phyloP scores from a whole-genome alignment of 345 rosid genomes.

The Boechera divaricarpa region DNA sequence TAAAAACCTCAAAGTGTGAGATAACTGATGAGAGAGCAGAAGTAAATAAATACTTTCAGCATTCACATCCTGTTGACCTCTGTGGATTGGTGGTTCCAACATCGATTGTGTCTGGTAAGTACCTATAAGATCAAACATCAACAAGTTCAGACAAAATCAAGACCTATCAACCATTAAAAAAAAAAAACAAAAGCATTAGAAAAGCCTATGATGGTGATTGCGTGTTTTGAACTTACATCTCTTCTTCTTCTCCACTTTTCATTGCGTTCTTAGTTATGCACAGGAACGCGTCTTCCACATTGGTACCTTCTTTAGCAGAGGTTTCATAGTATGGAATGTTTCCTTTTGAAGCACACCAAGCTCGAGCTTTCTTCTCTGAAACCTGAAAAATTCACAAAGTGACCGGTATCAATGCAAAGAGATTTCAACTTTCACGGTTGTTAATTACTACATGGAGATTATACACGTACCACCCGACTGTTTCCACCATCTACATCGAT shows the following conservation, averaged over 20 bases:
- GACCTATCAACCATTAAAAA: neutral
- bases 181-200: neutral
- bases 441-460: conserved; percentile 13
- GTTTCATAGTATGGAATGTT: conserved; percentile 94
- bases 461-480: conserved; percentile 75
- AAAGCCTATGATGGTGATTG: neutral
- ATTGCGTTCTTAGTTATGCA: conserved; percentile 90
- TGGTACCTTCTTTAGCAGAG: conserved; percentile 91
- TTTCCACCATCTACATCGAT: conserved; percentile 87
- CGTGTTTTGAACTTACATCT: conserved; percentile 61
- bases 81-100: conserved; percentile 62
- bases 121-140: conserved; percentile 47
- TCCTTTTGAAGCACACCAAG: conserved; percentile 95
- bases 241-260: conserved; percentile 90
- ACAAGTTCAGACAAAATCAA: conserved; percentile 27
- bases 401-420: neutral
- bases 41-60: conserved; percentile 38
- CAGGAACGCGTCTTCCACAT: conserved; percentile 88
- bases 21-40: conserved; percentile 2
- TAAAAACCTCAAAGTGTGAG: conserved; percentile 18
- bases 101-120: conserved; percentile 79
- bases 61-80: conserved; percentile 68
- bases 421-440: neutral
- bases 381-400: conserved; percentile 50
- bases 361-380: conserved; percentile 87